These are phyloP conservation scores for Seminavis robusta DNA, from an alignment of 108 stramenopile genomes.

Conservation along the genomic window DNA sequence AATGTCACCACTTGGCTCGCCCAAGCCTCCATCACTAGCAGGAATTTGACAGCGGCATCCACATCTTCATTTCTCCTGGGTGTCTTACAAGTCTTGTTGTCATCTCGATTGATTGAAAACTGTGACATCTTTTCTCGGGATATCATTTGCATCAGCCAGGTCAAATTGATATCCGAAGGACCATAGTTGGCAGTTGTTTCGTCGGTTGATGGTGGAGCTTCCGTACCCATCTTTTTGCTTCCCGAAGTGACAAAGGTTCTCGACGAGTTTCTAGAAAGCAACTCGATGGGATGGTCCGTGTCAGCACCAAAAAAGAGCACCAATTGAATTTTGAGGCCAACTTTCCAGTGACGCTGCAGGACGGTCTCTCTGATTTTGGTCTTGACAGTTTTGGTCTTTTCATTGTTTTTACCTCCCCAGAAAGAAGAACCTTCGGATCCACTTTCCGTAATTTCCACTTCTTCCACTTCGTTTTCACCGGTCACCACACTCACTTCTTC, in stretches of 20 bases:
- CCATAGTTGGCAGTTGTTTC: slow-evolving; percentile 9
- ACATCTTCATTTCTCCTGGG: slow-evolving; percentile 60
- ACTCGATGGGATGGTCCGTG: slow-evolving; percentile 21
- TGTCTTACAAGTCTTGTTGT: slow-evolving; percentile 56
- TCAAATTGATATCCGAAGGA: slow-evolving; percentile 44
- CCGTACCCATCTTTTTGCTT: slow-evolving; percentile 5
- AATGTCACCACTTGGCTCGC: slow-evolving; percentile 1
- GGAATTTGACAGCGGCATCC: slow-evolving; percentile 51
- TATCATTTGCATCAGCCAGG: slow-evolving; percentile 50
- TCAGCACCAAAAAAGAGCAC: slow-evolving; percentile 20
- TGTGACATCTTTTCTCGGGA: slow-evolving; percentile 4
- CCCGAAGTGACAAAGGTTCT: slow-evolving; percentile 32
- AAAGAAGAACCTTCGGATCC: neutral
- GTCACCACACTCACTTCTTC: slow-evolving; percentile 30
- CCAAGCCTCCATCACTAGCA: slow-evolving; percentile 29
- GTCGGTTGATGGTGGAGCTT: slow-evolving; percentile 10
- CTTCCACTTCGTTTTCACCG: slow-evolving; percentile 1
- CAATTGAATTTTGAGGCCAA: slow-evolving; percentile 11
- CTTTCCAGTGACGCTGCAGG: slow-evolving; percentile 58
- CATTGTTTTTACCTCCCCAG: neutral
- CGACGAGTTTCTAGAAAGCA: slow-evolving; percentile 26
- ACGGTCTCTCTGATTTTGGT: slow-evolving; percentile 25
- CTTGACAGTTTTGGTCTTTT: slow-evolving; percentile 5
- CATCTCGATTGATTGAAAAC: slow-evolving; percentile 56
- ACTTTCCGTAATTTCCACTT: neutral